A percentile compares a stretch with the other conserved stretches of the same genome.
Conservation (phyloP, 192 early-diverging fungal genomes). For the Mortierella hygrophila region DNA sequence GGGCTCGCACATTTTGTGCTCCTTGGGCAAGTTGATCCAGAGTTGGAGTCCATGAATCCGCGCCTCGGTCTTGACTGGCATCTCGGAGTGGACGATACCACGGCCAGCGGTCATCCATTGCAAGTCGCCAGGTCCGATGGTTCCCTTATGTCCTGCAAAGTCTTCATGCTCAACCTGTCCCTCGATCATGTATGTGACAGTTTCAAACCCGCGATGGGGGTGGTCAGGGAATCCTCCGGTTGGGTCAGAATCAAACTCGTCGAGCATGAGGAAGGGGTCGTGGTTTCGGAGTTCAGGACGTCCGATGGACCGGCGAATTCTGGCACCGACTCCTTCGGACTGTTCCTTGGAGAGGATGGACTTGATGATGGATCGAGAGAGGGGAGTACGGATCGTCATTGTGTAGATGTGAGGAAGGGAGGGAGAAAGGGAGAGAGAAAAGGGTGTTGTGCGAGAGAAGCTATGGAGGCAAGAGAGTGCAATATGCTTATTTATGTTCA, state of each 20-base stretch:
- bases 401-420: neutral
- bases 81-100: slow-evolving; percentile 74
- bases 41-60: slow-evolving; percentile 61
- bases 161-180: slow-evolving; percentile 71
- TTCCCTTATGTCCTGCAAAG: slow-evolving; percentile 63
- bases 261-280: slow-evolving; percentile 55
- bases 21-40: slow-evolving; percentile 73
- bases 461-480: too few relatives aligned
- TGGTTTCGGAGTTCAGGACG: slow-evolving; percentile 51
- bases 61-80: slow-evolving; percentile 51
- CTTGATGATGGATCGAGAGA: slow-evolving; percentile 9
- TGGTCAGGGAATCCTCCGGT: slow-evolving; percentile 59
- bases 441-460: slow-evolving; percentile 33
- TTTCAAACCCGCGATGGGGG: slow-evolving; percentile 75
- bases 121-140: slow-evolving; percentile 62
- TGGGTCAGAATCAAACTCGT: slow-evolving; percentile 30
- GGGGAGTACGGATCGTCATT: neutral
- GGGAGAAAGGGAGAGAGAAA: neutral
- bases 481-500: too few relatives aligned
- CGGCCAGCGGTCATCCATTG: slow-evolving; percentile 79
- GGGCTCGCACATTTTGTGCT: slow-evolving; percentile 66
- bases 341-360: slow-evolving; percentile 45
- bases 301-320: slow-evolving; percentile 82
- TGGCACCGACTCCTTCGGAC: slow-evolving; percentile 85
- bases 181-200: slow-evolving; percentile 69